phyloP scores from a whole-genome alignment of 345 rosid species.

The Kernera saxatilis region DNA sequence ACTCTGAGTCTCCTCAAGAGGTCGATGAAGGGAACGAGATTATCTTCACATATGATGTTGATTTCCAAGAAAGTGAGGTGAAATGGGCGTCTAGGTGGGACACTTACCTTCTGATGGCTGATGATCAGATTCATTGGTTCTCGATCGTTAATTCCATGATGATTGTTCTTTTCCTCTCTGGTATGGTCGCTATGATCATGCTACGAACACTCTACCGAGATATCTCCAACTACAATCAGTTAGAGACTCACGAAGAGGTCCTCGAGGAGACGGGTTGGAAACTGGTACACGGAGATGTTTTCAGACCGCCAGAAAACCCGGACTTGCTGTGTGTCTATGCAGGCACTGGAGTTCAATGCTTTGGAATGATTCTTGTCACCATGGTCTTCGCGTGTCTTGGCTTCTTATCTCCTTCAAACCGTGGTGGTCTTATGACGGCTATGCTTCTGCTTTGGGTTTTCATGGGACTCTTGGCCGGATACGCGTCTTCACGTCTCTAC shows the following conservation, averaged over 20 bases:
- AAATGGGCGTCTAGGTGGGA: conserved; percentile 99
- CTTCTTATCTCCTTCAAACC: conserved; percentile 86
- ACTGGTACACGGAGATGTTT: conserved; percentile 90
- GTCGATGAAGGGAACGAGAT: conserved; percentile 69
- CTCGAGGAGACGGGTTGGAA: conserved; percentile 97
- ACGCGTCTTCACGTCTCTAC: conserved; percentile 67
- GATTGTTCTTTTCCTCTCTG: conserved; percentile 94
- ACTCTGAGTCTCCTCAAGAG: conserved; percentile 83
- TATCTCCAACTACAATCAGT: conserved; percentile 87
- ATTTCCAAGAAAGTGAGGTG: conserved; percentile 80
- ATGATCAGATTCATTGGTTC: conserved; percentile 97
- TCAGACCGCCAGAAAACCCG: conserved; percentile 67
- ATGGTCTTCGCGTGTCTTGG: conserved; percentile 92
- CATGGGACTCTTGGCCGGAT: conserved; percentile 90
- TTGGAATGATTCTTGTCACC: conserved; percentile 80
- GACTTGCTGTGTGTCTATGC: conserved; percentile 81
- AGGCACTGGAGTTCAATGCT: conserved; percentile 87
- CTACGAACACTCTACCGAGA: conserved; percentile 83
- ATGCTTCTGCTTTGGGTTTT: conserved; percentile 92
- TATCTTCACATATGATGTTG: conserved; percentile 83
- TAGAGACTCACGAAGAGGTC: conserved; percentile 93
- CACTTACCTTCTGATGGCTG: conserved; percentile 87
- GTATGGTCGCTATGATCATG: conserved; percentile 99
- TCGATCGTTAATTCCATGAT: conserved; percentile 86
- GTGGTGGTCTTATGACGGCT: conserved; percentile 87